A percentile compares a stretch with the other conserved stretches of the same genome.
phyloP scores from a whole-genome alignment of 306 rosid genomes.

The Pachyrhizus erosus region DNA sequence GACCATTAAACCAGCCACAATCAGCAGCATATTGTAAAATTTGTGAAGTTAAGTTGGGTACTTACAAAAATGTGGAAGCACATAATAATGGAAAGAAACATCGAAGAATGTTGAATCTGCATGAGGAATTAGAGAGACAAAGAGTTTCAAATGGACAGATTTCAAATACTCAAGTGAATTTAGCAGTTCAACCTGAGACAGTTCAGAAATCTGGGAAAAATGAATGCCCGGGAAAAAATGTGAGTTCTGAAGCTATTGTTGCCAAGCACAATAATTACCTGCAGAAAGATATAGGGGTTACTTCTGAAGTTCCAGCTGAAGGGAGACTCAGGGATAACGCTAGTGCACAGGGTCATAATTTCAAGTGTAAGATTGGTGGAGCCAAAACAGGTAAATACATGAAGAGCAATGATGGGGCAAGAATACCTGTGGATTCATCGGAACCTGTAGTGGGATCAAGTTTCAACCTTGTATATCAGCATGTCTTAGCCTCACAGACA shows the following conservation, averaged over 20 bases:
- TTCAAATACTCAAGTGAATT: not conserved
- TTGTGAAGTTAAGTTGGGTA: not conserved
- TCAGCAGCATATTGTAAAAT: conserved; percentile 25
- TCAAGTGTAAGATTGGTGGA: not conserved
- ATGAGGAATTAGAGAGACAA: not conserved
- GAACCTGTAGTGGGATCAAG: not conserved
- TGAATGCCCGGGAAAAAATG: not conserved
- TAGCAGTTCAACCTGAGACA: not conserved
- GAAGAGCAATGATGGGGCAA: conserved; percentile 14
- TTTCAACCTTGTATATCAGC: not conserved
- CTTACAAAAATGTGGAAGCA: not conserved
- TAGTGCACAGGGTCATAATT: not conserved
- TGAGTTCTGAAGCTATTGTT: not conserved
- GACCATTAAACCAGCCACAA: not conserved
- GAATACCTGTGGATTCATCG: conserved; percentile 26
- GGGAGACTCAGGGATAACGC: conserved; percentile 19
- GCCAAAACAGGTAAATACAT: conserved; percentile 15
- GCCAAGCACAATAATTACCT: conserved; percentile 5
- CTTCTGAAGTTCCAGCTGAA: conserved; percentile 15
- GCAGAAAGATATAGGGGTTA: not conserved
- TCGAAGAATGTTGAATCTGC: not conserved
- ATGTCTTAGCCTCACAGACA: not conserved
- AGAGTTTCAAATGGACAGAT: conserved; percentile 2
- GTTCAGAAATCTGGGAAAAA: not conserved
- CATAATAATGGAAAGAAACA: conserved; percentile 41